A percentile compares a stretch with the other conserved stretches of the same genome.
Evolutionary conservation across 2,329 filamentous ascomycete species (phyloP).

Genomic region (Sporothrix curviconia): DNA sequence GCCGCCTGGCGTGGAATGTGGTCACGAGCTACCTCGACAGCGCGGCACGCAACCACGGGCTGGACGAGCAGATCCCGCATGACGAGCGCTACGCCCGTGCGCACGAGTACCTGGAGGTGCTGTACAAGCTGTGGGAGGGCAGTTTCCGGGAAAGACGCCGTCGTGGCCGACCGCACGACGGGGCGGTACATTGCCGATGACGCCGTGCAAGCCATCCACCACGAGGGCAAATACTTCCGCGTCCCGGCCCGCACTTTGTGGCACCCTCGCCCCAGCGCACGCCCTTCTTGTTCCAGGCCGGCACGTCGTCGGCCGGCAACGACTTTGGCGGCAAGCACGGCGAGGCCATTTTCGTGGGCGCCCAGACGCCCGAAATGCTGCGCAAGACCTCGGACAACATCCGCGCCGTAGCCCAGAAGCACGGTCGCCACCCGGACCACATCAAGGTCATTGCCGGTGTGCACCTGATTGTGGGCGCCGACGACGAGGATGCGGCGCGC

Average conservation of each 20-base stretch:
- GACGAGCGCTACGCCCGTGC: conserved; percentile 22
- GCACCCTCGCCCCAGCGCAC: conserved; percentile 17
- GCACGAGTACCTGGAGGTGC: conserved; percentile 21
- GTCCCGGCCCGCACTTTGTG: conserved; percentile 23
- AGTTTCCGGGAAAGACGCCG: conserved; percentile 17
- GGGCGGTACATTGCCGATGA: conserved; percentile 14
- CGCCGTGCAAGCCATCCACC: conserved; percentile 16
- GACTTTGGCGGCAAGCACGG: conserved; percentile 22
- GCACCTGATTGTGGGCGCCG: conserved; percentile 13
- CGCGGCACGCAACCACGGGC: conserved; percentile 17
- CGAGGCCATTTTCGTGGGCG: conserved; percentile 22
- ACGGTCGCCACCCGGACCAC: conserved; percentile 25
- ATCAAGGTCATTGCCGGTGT: conserved; percentile 22
- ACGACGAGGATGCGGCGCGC: background rate
- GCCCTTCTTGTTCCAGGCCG: conserved; percentile 22
- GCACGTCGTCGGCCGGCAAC: conserved; percentile 21
- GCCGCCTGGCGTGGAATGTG: conserved; percentile 19
- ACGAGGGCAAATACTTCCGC: conserved; percentile 14
- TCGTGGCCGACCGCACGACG: conserved; percentile 8
- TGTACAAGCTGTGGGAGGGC: conserved; percentile 20
- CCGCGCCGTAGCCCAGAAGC: conserved; percentile 11
- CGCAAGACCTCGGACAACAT: conserved; percentile 12
- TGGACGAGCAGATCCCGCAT: conserved; percentile 14
- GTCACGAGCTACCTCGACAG: conserved; percentile 20
- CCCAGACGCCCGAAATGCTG: conserved; percentile 15